Conservation (phyloP, 2,329 filamentous ascomycete species). For the Phyllachora maydis region DNA sequence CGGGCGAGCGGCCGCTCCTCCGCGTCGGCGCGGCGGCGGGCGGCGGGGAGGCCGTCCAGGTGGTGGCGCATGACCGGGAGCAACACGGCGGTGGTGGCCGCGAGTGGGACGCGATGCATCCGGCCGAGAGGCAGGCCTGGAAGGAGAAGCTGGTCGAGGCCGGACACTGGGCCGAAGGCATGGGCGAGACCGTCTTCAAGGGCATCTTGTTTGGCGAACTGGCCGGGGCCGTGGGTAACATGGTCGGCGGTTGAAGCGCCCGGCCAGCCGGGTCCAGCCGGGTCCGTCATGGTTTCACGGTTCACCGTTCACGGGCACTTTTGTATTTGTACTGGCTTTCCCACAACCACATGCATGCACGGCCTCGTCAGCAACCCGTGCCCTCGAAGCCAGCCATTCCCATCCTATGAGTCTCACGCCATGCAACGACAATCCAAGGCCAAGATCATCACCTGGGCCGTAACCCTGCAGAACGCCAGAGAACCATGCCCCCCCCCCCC, state of each 20-base stretch:
- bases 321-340: too few species aligned
- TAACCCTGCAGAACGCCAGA: too few species aligned
- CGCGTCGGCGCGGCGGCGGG: too few species aligned
- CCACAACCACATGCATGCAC: too few species aligned
- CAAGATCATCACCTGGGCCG: too few species aligned
- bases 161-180: conserved; percentile 60
- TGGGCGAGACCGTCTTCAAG: conserved; percentile 58
- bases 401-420: too few species aligned
- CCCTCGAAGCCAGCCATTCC: too few species aligned
- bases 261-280: not conserved
- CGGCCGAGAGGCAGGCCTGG: conserved; percentile 45
- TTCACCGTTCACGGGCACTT: too few species aligned
- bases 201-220: conserved; percentile 61
- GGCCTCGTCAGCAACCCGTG: too few species aligned
- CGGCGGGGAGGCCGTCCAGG: conserved; percentile 10
- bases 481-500: too few species aligned
- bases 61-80: conserved; percentile 24
- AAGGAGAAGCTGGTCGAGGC: conserved; percentile 45
- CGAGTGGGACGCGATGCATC: conserved; percentile 50
- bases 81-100: conserved; percentile 30
- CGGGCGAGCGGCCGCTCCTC: too few species aligned
- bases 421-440: too few species aligned
- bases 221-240: conserved; percentile 36
- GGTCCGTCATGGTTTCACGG: not conserved
- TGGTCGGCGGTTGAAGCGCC: conserved; percentile 13